These are phyloP conservation scores for Echium plantagineum DNA, from an alignment of 257 asterid genomes.

Conservation along the genomic window DNA sequence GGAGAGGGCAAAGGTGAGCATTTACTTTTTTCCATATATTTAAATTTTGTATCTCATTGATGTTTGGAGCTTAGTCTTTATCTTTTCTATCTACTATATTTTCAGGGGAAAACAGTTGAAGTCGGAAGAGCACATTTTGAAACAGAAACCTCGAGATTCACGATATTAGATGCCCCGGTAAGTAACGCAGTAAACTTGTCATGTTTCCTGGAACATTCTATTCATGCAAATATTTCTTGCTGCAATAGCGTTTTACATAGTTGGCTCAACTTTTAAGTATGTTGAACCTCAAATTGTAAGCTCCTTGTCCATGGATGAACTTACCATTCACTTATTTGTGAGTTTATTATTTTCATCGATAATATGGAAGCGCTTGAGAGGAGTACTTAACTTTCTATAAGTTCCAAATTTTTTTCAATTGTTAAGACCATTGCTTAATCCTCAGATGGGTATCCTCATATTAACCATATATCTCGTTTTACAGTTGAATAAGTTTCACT, in stretches of 20 bases:
- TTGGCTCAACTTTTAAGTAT: background rate
- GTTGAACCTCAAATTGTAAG: too few species aligned
- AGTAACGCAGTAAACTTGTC: background rate
- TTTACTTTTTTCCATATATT: background rate
- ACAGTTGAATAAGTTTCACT: too few species aligned
- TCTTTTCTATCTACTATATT: conserved; percentile 1
- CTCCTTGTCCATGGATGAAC: too few species aligned
- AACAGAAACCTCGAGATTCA: conserved; percentile 87
- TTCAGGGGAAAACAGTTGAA: conserved; percentile 92
- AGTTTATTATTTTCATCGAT: too few species aligned
- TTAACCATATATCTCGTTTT: too few species aligned
- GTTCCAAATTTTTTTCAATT: too few species aligned
- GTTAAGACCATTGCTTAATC: too few species aligned
- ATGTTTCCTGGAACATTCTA: background rate
- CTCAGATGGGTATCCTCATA: too few species aligned
- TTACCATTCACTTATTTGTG: too few species aligned
- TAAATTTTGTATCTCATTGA: background rate
- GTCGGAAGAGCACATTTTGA: conserved; percentile 98
- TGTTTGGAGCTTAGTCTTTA: conserved; percentile 6
- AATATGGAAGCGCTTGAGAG: too few species aligned
- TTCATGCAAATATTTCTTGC: background rate
- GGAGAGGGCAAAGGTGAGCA: conserved; percentile 78
- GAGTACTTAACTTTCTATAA: too few species aligned
- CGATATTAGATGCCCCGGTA: conserved; percentile 99
- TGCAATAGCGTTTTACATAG: background rate